phyloP scores from a whole-genome alignment of 2,329 filamentous ascomycete species.

The Hypoxylon sp. region DNA sequence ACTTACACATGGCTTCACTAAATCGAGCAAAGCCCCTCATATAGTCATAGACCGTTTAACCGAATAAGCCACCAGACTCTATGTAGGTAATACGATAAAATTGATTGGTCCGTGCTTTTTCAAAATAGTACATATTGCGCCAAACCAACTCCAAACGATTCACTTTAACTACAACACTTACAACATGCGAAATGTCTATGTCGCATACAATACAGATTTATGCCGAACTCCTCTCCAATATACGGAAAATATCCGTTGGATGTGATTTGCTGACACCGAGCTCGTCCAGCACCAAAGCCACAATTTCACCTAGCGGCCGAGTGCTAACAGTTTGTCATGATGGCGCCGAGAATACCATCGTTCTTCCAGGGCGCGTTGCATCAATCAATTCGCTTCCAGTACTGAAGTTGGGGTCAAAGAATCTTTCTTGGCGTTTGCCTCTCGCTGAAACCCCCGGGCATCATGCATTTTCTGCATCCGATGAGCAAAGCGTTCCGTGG shows the following conservation, averaged over 20 bases:
- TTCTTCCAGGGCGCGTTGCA: conserved; percentile 55
- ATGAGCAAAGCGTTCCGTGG: conserved; percentile 62
- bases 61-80: neutral
- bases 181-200: conserved; percentile 37
- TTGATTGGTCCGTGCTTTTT: conserved; percentile 15
- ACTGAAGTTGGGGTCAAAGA: conserved; percentile 43
- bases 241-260: conserved; percentile 69
- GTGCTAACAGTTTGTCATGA: conserved; percentile 59
- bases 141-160: conserved; percentile 15
- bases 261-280: conserved; percentile 58
- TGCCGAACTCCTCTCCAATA: conserved; percentile 71
- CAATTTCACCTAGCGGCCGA: conserved; percentile 55
- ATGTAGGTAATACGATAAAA: too few relatives aligned
- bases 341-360: conserved; percentile 47
- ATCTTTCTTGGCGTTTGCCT: conserved; percentile 65
- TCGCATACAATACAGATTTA: conserved; percentile 56
- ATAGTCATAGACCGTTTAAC: neutral
- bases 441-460: conserved; percentile 26
- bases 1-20: too few relatives aligned
- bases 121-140: conserved; percentile 1
- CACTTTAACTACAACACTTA: too few relatives aligned
- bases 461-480: conserved; percentile 29
- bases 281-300: conserved; percentile 54
- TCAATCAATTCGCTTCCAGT: conserved; percentile 51
- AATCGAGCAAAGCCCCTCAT: too few relatives aligned